phyloP scores from a whole-genome alignment of 73 alveolate species.

The Tetrahymena borealis region DNA sequence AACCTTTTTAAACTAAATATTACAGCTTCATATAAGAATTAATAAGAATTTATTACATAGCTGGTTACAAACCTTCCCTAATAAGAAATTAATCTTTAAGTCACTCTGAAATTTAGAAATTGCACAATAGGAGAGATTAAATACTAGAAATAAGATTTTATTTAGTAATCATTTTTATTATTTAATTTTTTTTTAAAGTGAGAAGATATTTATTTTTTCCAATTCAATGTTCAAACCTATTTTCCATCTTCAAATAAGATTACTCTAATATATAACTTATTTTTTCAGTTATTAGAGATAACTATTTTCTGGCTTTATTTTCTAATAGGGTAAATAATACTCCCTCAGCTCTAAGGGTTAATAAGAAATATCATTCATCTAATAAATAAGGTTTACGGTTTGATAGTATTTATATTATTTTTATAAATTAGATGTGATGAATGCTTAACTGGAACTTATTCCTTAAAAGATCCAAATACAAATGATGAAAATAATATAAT shows the following conservation, averaged over 20 bases:
- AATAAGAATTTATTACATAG: background rate
- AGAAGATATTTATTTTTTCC: too few species aligned
- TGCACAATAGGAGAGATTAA: background rate
- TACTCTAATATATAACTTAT: too few species aligned
- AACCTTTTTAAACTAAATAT: background rate
- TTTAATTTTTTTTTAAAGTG: background rate
- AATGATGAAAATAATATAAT: background rate
- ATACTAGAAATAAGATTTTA: background rate
- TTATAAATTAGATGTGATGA: constrained; percentile 1
- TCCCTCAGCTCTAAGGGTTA: too few species aligned
- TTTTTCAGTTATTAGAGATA: too few species aligned
- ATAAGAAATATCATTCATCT: too few species aligned
- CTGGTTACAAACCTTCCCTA: background rate
- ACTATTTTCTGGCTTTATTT: too few species aligned
- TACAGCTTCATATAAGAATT: background rate
- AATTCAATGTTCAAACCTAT: too few species aligned
- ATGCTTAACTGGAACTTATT: background rate
- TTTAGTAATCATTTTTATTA: background rate
- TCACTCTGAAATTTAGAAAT: background rate
- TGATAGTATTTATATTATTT: too few species aligned
- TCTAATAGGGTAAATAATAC: too few species aligned
- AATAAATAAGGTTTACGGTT: too few species aligned
- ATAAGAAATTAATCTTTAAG: background rate
- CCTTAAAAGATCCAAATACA: background rate
- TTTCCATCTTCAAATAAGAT: too few species aligned